Conservation (phyloP, 2,329 filamentous ascomycete genomes). For the Fonsecaea erecta region DNA sequence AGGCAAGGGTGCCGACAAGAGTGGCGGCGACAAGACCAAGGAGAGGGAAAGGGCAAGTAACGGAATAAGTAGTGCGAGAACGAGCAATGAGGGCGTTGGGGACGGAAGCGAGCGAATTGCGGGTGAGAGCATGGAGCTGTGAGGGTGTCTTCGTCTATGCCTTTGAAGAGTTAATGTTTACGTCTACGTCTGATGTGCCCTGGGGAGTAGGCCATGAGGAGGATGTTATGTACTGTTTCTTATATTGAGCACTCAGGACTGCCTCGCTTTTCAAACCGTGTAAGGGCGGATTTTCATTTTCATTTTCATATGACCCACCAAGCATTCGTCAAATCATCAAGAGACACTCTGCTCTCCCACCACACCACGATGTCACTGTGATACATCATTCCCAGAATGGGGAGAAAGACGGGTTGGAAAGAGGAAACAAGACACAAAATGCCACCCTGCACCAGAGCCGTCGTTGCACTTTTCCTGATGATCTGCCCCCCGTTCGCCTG, state of each 20-base stretch:
- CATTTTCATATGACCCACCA: no score
- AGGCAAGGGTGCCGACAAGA: constrained; percentile 13
- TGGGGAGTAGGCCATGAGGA: not conserved
- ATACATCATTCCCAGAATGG: no score
- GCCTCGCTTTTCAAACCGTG: no score
- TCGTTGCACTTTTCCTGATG: no score
- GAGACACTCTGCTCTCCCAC: no score
- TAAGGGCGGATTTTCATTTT: no score
- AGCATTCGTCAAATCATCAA: no score
- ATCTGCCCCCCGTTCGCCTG: no score
- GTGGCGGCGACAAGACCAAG: constrained; percentile 6
- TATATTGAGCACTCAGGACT: not conserved
- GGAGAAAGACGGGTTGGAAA: no score
- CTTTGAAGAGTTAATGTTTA: not conserved
- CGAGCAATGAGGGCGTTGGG: constrained; percentile 19
- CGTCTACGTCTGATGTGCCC: not conserved
- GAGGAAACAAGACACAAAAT: no score
- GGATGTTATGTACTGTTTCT: not conserved
- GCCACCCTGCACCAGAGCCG: no score
- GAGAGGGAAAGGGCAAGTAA: constrained; percentile 6
- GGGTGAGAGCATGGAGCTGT: constrained; percentile 22
- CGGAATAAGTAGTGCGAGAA: constrained; percentile 16
- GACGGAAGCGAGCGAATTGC: constrained; percentile 11
- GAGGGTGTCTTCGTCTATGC: not conserved
- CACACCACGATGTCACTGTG: no score